These are phyloP conservation scores for Rubroboletus satanas DNA, from an alignment of 768 basidiomycete genomes.

Conservation along the genomic window DNA sequence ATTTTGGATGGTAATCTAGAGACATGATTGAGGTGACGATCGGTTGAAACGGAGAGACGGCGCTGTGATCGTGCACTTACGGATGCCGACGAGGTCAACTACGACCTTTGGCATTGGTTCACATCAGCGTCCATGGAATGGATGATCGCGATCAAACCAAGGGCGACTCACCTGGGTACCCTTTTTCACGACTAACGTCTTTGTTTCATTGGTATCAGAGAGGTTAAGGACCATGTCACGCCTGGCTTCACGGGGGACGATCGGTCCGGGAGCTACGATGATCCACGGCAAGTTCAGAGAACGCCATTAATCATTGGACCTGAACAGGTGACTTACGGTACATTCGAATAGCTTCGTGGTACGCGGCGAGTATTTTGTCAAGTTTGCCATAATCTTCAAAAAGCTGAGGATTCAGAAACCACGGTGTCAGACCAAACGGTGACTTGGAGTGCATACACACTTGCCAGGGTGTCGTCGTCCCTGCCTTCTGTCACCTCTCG, in stretches of 20 bases:
- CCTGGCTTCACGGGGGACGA: constrained; percentile 26
- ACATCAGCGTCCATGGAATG: background rate
- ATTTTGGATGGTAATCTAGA: constrained; percentile 34
- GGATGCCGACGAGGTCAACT: constrained; percentile 28
- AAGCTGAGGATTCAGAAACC: constrained; percentile 3
- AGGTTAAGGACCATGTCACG: constrained; percentile 25
- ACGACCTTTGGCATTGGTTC: constrained; percentile 8
- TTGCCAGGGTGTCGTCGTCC: constrained; percentile 16
- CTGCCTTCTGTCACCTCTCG: constrained; percentile 19
- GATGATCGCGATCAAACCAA: too few species aligned
- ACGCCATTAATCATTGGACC: background rate
- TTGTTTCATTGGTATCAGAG: constrained; percentile 9
- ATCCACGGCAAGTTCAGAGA: background rate
- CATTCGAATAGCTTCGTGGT: constrained; percentile 29
- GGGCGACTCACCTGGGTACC: constrained; percentile 16
- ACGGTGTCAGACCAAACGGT: background rate
- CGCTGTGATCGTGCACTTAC: constrained; percentile 13
- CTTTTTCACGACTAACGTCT: constrained; percentile 14
- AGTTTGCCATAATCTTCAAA: constrained; percentile 28
- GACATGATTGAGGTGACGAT: background rate
- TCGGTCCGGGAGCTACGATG: constrained; percentile 24
- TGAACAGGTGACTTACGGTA: constrained; percentile 20
- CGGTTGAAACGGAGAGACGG: background rate
- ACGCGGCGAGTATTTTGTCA: constrained; percentile 26
- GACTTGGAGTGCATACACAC: background rate